Base-by-base conservation (phyloP, 805 yeast genomes). In the Yarrowia sp. region DNA sequence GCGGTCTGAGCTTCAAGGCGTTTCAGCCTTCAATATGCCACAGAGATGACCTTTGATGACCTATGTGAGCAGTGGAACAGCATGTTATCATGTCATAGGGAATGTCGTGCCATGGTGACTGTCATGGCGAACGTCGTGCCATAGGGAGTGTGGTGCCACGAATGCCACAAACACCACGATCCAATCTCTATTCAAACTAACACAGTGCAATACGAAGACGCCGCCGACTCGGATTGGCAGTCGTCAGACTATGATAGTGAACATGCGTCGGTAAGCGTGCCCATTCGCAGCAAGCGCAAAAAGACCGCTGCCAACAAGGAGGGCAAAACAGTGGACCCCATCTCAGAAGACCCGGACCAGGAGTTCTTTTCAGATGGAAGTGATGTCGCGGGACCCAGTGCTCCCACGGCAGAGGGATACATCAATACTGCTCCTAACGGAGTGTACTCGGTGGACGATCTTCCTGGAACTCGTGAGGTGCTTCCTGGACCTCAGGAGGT, bases 201-300 rank as follows among this genome's bases (percentile, higher is more conserved):
- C 61, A 17, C 17, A 54, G 61, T 54, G 61, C 38, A 16, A 30
- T n/a, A 36, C 35, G 61, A 54, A 36, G 44, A 54, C 38, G 46
- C 46, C 14, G 61, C 61, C 26, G 61, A 54, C 46, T 54, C 61
- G 16, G 61, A 54, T 22, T 54, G 61, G 61, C 61, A 54, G 46
- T 54, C 61, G 24, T 54, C 61, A 14, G 61, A 54, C 46, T 54
- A 54, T 35, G 61, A 54, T 35, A 36, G 46, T 28, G 61, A 54
- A 26, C 61, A 54, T 26, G 61, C 61, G 16, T 24, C 61, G 14
- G 61, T 54, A 10, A 54, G 26, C 17, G 61, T 54, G 33, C 61
- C 61, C 14, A 36, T 54, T n/a, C 22, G 46, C 17, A 22, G 17
- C 17, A 51, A 33, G 10, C 61, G 61, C 33, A 54, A 54, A 26